Conservation (phyloP, 2,329 filamentous ascomycete genomes). For the Myriosclerotinia scirpicola region DNA sequence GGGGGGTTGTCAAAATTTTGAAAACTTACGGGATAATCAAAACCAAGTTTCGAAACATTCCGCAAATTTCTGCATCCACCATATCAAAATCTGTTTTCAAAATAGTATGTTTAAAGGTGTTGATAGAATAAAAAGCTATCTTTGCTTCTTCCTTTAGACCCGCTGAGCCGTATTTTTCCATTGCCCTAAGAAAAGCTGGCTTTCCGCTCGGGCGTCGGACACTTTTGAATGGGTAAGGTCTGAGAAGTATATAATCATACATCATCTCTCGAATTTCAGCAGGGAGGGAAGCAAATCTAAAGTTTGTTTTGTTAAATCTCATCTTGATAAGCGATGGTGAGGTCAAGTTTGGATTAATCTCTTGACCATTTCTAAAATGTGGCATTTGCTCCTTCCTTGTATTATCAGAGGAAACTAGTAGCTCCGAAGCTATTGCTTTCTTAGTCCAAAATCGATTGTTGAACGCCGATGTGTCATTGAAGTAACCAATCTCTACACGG, state of each 20-base stretch:
- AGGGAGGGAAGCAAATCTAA: neutral
- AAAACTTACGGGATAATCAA: neutral
- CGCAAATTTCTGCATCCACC: neutral
- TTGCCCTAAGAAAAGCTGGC: neutral
- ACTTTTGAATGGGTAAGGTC: neutral
- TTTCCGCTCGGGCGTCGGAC: neutral
- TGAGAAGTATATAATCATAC: slow-evolving; percentile 3
- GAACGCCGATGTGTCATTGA: neutral
- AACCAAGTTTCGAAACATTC: neutral
- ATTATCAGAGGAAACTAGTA: too few species aligned
- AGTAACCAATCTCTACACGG: neutral
- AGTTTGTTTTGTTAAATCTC: neutral
- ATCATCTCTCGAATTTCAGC: neutral
- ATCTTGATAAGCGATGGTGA: neutral
- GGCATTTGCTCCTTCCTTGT: neutral
- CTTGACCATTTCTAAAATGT: neutral
- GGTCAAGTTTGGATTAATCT: neutral
- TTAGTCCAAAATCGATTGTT: slow-evolving; percentile 2
- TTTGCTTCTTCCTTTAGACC: neutral
- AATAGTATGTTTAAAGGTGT: neutral
- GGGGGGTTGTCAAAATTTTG: neutral
- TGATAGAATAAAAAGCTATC: neutral
- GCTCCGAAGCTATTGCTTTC: neutral
- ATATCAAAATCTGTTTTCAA: neutral
- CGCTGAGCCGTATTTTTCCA: neutral